A percentile compares a stretch with the other conserved stretches of the same genome.
phyloP scores from a whole-genome alignment of 352 stramenopile species.

The Pythium utonaiense region DNA sequence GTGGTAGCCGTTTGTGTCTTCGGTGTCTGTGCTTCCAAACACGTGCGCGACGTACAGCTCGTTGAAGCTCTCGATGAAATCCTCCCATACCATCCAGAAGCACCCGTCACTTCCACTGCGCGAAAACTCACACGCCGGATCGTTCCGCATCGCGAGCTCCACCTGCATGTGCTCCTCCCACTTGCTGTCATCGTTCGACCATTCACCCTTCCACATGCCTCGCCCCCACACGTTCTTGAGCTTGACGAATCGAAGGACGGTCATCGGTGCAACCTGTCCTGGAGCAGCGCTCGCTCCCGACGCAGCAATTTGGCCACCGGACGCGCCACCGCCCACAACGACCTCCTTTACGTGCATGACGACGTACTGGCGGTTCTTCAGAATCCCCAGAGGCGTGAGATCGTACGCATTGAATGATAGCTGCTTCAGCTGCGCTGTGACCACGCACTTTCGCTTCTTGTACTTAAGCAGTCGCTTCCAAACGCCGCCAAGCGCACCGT shows the following conservation, averaged over 20 bases:
- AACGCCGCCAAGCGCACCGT: slow-evolving; percentile 24
- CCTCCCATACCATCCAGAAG: slow-evolving; percentile 84
- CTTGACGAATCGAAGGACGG: slow-evolving; percentile 67
- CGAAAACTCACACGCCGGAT: slow-evolving; percentile 60
- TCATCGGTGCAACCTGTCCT: not conserved
- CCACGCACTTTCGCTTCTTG: slow-evolving; percentile 49
- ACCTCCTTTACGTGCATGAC: slow-evolving; percentile 72
- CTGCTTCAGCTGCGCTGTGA: slow-evolving; percentile 68
- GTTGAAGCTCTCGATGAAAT: slow-evolving; percentile 69
- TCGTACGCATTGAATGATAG: slow-evolving; percentile 62
- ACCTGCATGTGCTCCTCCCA: slow-evolving; percentile 82
- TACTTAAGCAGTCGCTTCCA: slow-evolving; percentile 74
- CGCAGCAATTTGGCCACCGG: not conserved
- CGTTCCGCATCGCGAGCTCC: slow-evolving; percentile 55
- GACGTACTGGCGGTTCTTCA: slow-evolving; percentile 79
- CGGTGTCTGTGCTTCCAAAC: slow-evolving; percentile 26
- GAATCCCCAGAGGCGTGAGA: slow-evolving; percentile 52
- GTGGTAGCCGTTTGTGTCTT: slow-evolving; percentile 22
- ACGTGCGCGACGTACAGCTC: slow-evolving; percentile 63
- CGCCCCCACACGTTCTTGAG: slow-evolving; percentile 78
- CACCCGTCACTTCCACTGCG: slow-evolving; percentile 67
- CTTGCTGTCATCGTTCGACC: slow-evolving; percentile 80
- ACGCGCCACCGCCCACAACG: slow-evolving; percentile 6
- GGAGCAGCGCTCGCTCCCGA: not conserved
- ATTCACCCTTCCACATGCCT: slow-evolving; percentile 80